phyloP scores from a whole-genome alignment of 192 early-diverging fungal species.

The Haplosporangium gracile region DNA sequence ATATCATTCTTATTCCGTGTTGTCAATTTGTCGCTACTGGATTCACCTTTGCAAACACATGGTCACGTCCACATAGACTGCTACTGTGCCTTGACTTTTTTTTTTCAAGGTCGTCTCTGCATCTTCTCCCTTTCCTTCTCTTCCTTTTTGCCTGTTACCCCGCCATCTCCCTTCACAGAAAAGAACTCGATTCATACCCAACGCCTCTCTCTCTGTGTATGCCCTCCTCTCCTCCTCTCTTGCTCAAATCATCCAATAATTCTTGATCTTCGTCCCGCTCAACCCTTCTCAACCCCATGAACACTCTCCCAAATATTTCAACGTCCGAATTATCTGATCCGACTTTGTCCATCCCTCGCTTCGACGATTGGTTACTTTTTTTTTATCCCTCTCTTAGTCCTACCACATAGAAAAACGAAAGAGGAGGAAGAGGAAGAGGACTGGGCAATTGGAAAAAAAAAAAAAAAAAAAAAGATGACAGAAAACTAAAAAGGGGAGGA shows the following conservation, averaged over 20 bases:
- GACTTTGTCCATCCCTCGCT: conserved; percentile 12
- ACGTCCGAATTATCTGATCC: conserved; percentile 31
- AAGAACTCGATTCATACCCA: not conserved
- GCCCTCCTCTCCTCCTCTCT: not conserved
- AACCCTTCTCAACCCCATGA: not conserved
- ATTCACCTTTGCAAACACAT: not conserved
- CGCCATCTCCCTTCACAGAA: not conserved
- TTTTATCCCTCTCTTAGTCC: not conserved
- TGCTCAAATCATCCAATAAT: not conserved
- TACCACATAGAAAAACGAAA: not conserved
- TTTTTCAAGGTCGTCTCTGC: not conserved
- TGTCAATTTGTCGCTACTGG: not conserved
- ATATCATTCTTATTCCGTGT: not conserved
- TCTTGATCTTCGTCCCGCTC: not conserved
- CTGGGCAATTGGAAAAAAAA: too few species aligned
- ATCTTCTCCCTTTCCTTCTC: not conserved
- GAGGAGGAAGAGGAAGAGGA: not conserved
- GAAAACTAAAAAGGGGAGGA: not conserved
- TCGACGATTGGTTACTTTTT: not conserved
- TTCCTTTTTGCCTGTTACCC: not conserved
- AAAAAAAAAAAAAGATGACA: not conserved
- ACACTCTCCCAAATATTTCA: not conserved
- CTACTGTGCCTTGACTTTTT: not conserved
- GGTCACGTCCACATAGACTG: not conserved
- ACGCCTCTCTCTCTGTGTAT: not conserved